Conservation (phyloP, 352 stramenopile species). For the Phytopythium boreale region DNA sequence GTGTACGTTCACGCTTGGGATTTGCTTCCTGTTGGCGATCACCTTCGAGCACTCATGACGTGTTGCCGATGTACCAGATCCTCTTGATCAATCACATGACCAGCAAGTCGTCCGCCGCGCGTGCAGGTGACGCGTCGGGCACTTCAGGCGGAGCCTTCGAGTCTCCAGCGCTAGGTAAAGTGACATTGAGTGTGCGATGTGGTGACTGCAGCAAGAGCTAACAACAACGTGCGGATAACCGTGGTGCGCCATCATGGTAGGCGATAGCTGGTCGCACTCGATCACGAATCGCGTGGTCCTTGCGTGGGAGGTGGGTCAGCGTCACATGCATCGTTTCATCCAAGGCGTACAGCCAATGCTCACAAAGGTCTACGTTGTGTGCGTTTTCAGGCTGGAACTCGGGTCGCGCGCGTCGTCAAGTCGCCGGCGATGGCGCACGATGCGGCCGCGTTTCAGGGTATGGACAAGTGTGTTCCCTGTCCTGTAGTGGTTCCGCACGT, state of each 20-base stretch:
- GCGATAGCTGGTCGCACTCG: constrained; percentile 66
- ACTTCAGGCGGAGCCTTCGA: constrained; percentile 2
- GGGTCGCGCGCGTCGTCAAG: constrained; percentile 45
- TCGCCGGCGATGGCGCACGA: constrained; percentile 41
- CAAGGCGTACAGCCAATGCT: neutral
- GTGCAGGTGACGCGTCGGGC: neutral
- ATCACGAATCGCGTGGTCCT: constrained; percentile 64
- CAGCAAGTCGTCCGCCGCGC: constrained; percentile 27
- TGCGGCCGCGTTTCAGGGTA: constrained; percentile 40
- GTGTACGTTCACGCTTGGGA: constrained; percentile 21
- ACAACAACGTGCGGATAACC: neutral
- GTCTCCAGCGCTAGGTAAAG: constrained; percentile 28
- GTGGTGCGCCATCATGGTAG: constrained; percentile 17
- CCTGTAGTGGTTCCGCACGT: too few species aligned
- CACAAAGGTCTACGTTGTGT: neutral
- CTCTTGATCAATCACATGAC: constrained; percentile 77
- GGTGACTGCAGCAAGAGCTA: neutral
- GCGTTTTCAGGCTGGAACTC: constrained; percentile 23
- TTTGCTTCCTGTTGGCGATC: neutral
- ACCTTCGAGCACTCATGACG: neutral
- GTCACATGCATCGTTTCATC: neutral
- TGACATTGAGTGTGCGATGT: neutral
- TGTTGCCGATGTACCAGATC: constrained; percentile 23
- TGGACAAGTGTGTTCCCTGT: neutral
- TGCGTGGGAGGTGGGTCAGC: constrained; percentile 52